Conservation (phyloP, 2,329 filamentous ascomycete genomes). For the Beauveria rudraprayagi region DNA sequence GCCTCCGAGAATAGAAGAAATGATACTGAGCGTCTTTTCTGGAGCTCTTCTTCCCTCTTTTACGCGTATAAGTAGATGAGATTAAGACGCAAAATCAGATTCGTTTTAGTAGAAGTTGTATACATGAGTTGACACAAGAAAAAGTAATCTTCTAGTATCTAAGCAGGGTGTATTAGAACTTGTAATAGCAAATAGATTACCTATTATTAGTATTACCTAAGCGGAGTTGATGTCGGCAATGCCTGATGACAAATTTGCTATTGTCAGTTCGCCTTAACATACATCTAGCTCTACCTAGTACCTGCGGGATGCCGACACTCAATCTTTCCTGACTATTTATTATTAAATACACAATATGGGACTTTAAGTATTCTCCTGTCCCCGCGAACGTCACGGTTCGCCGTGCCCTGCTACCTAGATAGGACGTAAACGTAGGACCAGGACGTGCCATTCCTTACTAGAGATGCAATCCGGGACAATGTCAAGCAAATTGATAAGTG, state of each 20-base stretch:
- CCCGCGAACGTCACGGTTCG: too few species aligned
- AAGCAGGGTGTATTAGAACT: background rate
- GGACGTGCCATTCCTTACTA: background rate
- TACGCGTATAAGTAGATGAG: background rate
- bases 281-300: background rate
- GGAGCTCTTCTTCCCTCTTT: background rate
- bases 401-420: background rate
- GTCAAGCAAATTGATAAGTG: background rate
- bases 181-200: background rate
- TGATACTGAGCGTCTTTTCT: background rate
- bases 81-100: background rate
- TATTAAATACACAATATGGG: background rate
- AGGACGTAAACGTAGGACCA: background rate
- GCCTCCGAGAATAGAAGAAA: background rate
- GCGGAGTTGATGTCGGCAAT: background rate
- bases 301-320: background rate
- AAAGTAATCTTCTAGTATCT: background rate
- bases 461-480: background rate
- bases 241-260: background rate
- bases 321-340: background rate
- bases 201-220: background rate
- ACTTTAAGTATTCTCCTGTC: background rate
- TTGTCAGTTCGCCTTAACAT: background rate
- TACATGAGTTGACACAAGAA: background rate
- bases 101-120: background rate